A percentile compares a stretch with the other conserved stretches of the same genome.
phyloP scores from a whole-genome alignment of 2,329 filamentous ascomycete species.

The Microsporum audouinii region DNA sequence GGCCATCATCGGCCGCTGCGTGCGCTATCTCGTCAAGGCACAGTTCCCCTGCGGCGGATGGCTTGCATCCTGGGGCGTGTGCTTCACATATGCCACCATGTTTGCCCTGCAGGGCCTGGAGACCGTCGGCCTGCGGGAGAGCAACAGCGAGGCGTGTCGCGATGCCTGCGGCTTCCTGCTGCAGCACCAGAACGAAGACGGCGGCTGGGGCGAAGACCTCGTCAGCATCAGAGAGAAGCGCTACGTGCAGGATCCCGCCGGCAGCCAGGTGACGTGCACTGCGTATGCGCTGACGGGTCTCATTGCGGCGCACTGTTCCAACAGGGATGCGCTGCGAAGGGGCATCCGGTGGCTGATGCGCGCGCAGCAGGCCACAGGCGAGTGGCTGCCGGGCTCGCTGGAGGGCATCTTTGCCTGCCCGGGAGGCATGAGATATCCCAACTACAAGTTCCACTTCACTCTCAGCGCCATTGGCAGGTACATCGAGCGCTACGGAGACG shows the following conservation, averaged over 20 bases:
- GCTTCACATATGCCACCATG: constrained; percentile 15
- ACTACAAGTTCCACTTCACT: constrained; percentile 5
- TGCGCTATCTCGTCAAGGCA: background rate
- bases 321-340: background rate
- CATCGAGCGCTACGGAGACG: background rate
- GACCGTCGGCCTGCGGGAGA: background rate
- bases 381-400: background rate
- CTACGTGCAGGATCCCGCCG: background rate
- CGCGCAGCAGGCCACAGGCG: background rate
- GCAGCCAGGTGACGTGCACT: constrained; percentile 1
- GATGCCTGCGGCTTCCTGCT: background rate
- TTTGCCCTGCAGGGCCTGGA: constrained; percentile 12
- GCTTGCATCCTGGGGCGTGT: constrained; percentile 13
- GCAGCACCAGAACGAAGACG: background rate
- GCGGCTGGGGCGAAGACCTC: constrained; percentile 2
- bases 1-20: background rate
- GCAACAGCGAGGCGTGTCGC: background rate
- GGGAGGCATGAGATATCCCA: background rate
- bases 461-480: background rate
- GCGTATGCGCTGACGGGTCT: background rate
- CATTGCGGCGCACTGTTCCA: background rate
- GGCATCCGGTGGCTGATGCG: background rate
- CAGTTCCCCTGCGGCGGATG: constrained; percentile 13
- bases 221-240: background rate
- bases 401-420: background rate